Evolutionary conservation across 768 basidiomycete species (phyloP), one percentile per base, ranked within the genome.

Genomic region (Termitomyces sp.): DNA sequence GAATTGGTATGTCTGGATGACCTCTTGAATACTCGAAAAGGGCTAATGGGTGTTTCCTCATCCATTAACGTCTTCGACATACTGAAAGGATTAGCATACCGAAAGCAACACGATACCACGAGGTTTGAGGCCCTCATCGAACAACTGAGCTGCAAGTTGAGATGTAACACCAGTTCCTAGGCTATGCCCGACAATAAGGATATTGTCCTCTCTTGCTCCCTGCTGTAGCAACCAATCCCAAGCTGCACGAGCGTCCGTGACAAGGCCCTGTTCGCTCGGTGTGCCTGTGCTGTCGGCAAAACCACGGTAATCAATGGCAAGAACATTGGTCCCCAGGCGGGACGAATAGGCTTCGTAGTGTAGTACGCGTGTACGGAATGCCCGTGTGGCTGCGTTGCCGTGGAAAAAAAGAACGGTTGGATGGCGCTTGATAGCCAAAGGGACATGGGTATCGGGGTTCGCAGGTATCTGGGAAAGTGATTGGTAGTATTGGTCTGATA

Each of bases 351-450:
- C 79, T 17, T 80, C 74, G 69, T 93, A 93, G 43, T 86, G 81
- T 17, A 79, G 80, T n/a, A 95, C 78, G 11, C 96, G 89, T 46
- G 79, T 81, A 1, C 75, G 64, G 6, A 83, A 78, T 0, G 91
- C 91, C 15, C 96, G 85, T 0, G 91, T 94, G 0, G 80, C 95
- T 0, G 87, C 89, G 63, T 96, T 96, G 10, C 96, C 96, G 65
- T 98, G 96, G 47, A 96, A 79, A 75, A 91, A 96, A n/a, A 98
- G 78, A n/a, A 96, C 77, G 0, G 90, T 95, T 0, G 93, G 93
- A 32, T 81, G 73, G 1, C 75, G 64, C 12, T 75, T 72, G 17
- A 95, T 72, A 1, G 92, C 88, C 20, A 75, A 64, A 15, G 79
- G 69, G 40, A 93, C 76, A 47, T 81, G 79, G 3, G 74, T 68